Conservation (phyloP, 495 filamentous ascomycete species). For the Trichoderma gamsii region DNA sequence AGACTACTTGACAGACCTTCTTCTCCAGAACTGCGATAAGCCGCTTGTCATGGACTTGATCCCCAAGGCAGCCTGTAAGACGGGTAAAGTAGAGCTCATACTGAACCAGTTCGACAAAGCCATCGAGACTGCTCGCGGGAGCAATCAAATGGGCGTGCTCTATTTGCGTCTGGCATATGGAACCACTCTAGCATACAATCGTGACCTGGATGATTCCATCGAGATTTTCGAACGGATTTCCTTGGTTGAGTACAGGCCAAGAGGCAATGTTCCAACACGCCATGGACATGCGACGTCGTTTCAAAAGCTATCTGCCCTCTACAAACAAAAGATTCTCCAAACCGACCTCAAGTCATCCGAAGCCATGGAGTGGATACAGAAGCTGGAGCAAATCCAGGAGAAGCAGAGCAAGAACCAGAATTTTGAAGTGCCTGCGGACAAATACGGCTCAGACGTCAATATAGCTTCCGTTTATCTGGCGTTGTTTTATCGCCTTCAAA, state of each 20-base stretch:
- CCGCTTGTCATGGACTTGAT: conserved; percentile 15
- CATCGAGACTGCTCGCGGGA: background rate
- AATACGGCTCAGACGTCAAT: conserved; percentile 14
- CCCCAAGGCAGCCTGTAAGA: conserved; percentile 14
- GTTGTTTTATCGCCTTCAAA: conserved; percentile 11
- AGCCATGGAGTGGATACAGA: background rate
- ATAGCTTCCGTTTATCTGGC: conserved; percentile 15
- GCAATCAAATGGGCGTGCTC: conserved; percentile 8
- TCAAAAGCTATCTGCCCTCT: conserved; percentile 13
- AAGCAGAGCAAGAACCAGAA: conserved; percentile 16
- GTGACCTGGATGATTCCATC: conserved; percentile 9
- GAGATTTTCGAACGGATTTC: conserved; percentile 14
- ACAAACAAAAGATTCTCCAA: conserved; percentile 9
- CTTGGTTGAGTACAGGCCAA: conserved; percentile 12
- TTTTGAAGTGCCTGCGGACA: conserved; percentile 10
- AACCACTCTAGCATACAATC: background rate
- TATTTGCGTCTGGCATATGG: conserved; percentile 15
- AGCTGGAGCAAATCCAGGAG: conserved; percentile 12
- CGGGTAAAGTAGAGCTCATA: background rate
- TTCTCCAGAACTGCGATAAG: background rate
- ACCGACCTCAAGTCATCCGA: background rate
- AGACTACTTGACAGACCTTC: background rate
- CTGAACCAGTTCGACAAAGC: conserved; percentile 2
- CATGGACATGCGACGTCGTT: conserved; percentile 7
- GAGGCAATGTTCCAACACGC: conserved; percentile 13